Percentiles rank a stretch among this genome's conserved stretches.
These are phyloP conservation scores for Inga oerstediana DNA, from an alignment of 306 rosid genomes.

Conservation along the genomic window DNA sequence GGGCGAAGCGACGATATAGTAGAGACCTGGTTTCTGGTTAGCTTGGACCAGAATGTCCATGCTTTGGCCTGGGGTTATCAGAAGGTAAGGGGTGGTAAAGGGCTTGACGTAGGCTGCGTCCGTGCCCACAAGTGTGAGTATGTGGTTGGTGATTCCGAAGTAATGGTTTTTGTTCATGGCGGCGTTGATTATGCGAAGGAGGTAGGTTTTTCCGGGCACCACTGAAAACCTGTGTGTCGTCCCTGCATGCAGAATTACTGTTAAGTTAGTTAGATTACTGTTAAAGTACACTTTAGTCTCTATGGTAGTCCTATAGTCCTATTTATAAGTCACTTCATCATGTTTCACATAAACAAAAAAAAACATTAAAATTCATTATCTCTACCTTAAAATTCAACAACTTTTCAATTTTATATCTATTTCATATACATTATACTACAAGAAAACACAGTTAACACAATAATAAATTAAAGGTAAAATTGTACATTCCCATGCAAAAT, in stretches of 20 bases:
- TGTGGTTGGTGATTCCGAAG: constrained; percentile 1
- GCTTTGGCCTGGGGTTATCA: neutral
- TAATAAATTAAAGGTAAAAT: too few species aligned
- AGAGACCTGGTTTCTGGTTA: neutral
- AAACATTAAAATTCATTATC: too few species aligned
- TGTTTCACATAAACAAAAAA: too few species aligned
- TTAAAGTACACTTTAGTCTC: too few species aligned
- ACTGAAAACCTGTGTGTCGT: neutral
- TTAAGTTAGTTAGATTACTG: too few species aligned
- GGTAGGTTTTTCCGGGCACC: neutral
- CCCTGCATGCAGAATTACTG: neutral
- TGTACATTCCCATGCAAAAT: too few species aligned
- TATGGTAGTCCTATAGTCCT: too few species aligned
- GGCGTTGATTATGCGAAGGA: neutral
- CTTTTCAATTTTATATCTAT: too few species aligned
- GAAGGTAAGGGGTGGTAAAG: neutral
- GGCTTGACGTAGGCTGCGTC: neutral
- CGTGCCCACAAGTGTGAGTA: neutral
- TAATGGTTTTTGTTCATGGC: neutral
- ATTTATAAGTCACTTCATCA: too few species aligned
- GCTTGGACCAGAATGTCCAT: neutral
- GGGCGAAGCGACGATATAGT: neutral
- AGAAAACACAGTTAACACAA: too few species aligned
- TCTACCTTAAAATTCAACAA: too few species aligned
- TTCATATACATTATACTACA: too few species aligned